Conservation (phyloP, 768 basidiomycete genomes). For the Rhizopogon vesiculosus region DNA sequence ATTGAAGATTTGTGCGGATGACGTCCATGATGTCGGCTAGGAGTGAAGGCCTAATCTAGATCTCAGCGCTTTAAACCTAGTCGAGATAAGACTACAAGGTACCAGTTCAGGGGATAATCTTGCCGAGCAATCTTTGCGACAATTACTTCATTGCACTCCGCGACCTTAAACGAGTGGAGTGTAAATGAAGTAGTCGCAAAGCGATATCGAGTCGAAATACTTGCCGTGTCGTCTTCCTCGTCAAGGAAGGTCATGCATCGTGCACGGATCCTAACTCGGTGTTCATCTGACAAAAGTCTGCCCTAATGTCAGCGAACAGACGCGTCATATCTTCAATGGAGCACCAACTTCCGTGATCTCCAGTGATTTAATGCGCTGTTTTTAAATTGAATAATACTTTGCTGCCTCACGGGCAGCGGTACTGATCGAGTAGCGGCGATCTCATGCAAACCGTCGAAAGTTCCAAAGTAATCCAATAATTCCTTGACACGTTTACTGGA, state of each 20-base stretch:
- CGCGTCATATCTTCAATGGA: neutral
- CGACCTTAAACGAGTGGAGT: constrained; percentile 47
- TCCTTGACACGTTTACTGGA: constrained; percentile 61
- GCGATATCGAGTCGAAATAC: constrained; percentile 7
- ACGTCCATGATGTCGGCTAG: constrained; percentile 41
- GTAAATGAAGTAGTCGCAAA: constrained; percentile 1
- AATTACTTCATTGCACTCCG: constrained; percentile 71
- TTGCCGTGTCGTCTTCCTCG: constrained; percentile 70
- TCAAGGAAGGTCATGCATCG: constrained; percentile 65
- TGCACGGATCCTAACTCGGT: constrained; percentile 58
- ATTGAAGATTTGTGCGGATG: constrained; percentile 50
- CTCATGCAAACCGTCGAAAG: constrained; percentile 65
- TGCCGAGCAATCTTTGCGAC: constrained; percentile 72
- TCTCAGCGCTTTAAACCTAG: neutral
- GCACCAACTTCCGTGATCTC: constrained; percentile 67
- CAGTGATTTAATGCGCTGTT: constrained; percentile 72
- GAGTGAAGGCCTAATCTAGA: constrained; percentile 18
- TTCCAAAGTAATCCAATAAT: constrained; percentile 64
- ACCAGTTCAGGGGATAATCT: constrained; percentile 78
- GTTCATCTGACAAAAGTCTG: constrained; percentile 68
- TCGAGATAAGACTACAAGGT: constrained; percentile 11
- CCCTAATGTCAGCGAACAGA: constrained; percentile 8
- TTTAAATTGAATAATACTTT: constrained; percentile 88
- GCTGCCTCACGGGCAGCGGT: constrained; percentile 67
- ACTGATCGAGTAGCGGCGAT: constrained; percentile 60